Percentiles rank a stretch among this genome's conserved stretches.
These are phyloP conservation scores for Fusarium solani-melongenae DNA, from an alignment of 2,329 filamentous ascomycete genomes.

Conservation along the genomic window DNA sequence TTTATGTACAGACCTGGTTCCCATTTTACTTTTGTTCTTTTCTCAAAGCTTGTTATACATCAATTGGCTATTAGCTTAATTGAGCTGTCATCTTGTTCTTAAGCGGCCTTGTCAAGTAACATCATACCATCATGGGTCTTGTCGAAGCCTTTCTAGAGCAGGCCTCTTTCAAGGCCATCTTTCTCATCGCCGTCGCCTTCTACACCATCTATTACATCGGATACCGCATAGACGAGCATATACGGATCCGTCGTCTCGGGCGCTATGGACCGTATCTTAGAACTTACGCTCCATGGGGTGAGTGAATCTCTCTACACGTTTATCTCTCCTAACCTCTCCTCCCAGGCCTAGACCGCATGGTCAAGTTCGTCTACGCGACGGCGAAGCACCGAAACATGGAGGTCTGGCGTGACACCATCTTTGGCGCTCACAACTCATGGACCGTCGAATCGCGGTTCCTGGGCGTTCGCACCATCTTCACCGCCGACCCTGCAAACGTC, in stretches of 20 bases:
- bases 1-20: slow-evolving; percentile 4
- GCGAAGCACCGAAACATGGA: slow-evolving; percentile 67
- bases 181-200: slow-evolving; percentile 51
- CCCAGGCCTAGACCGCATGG: slow-evolving; percentile 73
- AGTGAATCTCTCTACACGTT: slow-evolving; percentile 20
- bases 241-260: slow-evolving; percentile 59
- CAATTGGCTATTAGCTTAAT: background rate
- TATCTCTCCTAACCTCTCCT: background rate
- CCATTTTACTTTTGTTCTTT: background rate
- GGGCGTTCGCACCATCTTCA: slow-evolving; percentile 74
- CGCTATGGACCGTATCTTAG: slow-evolving; percentile 52
- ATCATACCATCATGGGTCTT: slow-evolving; percentile 56
- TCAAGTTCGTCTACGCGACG: slow-evolving; percentile 63
- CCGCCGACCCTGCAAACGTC: slow-evolving; percentile 87
- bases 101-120: background rate
- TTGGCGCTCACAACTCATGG: slow-evolving; percentile 52
- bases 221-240: slow-evolving; percentile 53
- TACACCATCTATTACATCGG: slow-evolving; percentile 53
- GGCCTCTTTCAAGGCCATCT: slow-evolving; percentile 54
- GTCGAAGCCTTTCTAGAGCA: slow-evolving; percentile 60
- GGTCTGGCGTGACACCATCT: slow-evolving; percentile 69
- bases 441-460: slow-evolving; percentile 71
- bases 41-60: background rate
- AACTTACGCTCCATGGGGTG: slow-evolving; percentile 59
- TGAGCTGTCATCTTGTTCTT: background rate